Conservation (phyloP, 208 protist species). For the Crithidia expoeki region DNA sequence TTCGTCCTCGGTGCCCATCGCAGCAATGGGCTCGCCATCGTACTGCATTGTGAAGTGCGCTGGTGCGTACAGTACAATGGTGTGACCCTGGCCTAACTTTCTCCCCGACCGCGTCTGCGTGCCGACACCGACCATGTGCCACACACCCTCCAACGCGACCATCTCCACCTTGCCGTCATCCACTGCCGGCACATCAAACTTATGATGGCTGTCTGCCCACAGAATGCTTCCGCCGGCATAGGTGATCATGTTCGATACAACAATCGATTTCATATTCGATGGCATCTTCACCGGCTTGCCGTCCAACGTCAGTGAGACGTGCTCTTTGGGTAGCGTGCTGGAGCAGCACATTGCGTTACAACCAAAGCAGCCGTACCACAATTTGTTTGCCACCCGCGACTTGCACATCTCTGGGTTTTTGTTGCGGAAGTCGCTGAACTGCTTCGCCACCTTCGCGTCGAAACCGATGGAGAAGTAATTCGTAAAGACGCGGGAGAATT, state of each 20-base stretch:
- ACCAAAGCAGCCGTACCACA: conserved; percentile 68
- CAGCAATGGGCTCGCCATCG: conserved; percentile 61
- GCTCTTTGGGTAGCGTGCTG: conserved; percentile 35
- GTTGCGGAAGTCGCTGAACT: conserved; percentile 57
- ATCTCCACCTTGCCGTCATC: conserved; percentile 54
- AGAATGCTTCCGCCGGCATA: conserved; percentile 59
- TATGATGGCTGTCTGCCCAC: conserved; percentile 42
- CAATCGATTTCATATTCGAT: conserved; percentile 37
- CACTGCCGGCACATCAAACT: conserved; percentile 32
- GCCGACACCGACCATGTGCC: conserved; percentile 62
- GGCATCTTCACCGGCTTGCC: conserved; percentile 35
- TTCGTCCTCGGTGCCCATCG: conserved; percentile 31
- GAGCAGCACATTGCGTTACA: conserved; percentile 44
- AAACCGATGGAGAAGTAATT: conserved; percentile 81
- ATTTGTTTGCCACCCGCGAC: conserved; percentile 53
- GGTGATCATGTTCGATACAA: conserved; percentile 61
- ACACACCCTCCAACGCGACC: conserved; percentile 45
- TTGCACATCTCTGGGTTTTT: conserved; percentile 45
- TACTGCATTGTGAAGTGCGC: conserved; percentile 65
- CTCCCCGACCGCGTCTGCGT: conserved; percentile 36
- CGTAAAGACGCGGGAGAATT: conserved; percentile 41
- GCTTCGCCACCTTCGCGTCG: conserved; percentile 49
- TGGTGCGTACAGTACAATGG: conserved; percentile 43
- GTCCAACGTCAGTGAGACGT: conserved; percentile 39
- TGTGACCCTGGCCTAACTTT: conserved; percentile 46